These are phyloP conservation scores for Penicillium waksmanii DNA, from an alignment of 495 filamentous ascomycete species.

Conservation along the genomic window DNA sequence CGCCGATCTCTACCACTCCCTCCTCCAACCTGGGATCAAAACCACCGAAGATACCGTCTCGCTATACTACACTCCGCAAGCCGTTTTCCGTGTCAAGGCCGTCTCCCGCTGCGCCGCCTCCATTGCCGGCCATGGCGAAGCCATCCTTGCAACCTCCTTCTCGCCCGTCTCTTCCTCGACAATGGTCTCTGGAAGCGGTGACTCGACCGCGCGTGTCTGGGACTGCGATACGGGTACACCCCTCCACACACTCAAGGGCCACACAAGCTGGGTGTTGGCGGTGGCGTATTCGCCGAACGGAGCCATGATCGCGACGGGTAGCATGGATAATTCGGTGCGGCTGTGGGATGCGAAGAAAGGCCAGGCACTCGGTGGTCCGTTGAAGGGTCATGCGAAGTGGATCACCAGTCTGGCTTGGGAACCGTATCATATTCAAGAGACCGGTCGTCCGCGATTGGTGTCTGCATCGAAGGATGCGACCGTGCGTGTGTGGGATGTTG, in stretches of 20 bases:
- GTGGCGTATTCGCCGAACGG: conserved; percentile 87
- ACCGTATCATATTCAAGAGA: conserved; percentile 82
- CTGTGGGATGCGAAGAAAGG: conserved; percentile 90
- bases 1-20: conserved; percentile 73
- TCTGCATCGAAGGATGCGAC: conserved; percentile 92
- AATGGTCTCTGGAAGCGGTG: conserved; percentile 88
- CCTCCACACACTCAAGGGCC: conserved; percentile 85
- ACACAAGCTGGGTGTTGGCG: conserved; percentile 90
- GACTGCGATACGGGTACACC: conserved; percentile 96
- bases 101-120: conserved; percentile 87
- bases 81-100: conserved; percentile 91
- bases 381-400: conserved; percentile 93
- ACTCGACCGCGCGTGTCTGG: conserved; percentile 91
- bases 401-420: conserved; percentile 90
- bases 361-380: conserved; percentile 68
- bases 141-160: conserved; percentile 88
- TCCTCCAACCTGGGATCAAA: conserved; percentile 64
- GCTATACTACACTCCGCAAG: conserved; percentile 85
- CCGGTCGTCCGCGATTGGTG: conserved; percentile 76
- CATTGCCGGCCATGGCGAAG: conserved; percentile 88
- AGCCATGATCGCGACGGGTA: conserved; percentile 81
- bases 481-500: conserved; percentile 84
- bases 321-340: conserved; percentile 89
- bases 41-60: conserved; percentile 75
- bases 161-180: conserved; percentile 78